Evolutionary conservation across 2,329 filamentous ascomycete species (phyloP), one percentile per base, ranked within the genome.

Genomic region (Pseudogymnoascus verrucosus): DNA sequence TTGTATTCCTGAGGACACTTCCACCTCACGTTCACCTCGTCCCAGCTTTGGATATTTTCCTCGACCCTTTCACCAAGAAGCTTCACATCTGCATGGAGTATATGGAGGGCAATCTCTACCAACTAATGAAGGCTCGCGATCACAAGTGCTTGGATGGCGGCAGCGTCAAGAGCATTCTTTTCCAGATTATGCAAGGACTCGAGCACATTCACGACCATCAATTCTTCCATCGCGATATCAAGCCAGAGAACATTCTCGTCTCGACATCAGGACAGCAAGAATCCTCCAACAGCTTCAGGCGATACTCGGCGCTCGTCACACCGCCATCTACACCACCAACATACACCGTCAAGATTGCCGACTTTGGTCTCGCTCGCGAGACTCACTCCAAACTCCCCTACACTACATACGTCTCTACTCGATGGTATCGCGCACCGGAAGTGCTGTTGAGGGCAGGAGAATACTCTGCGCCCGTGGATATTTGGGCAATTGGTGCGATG

Each of bases 211-310:
- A 99, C 78, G 89, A 93, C 39, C 91, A 98, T 78, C 86, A 90
- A 75, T 99, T 99, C 79, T 99, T 99, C 78, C 95, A 99, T 77
- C 91, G 95, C 72, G 95, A 99, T 74, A 98, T 99, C 78, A 99
- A 99, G 77, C 95, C 95, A 37, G 95, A 99, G 77, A 99, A 99
- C 76, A 99, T 99, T 65, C 84, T 99, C 26, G 93, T 99, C 7
- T 96, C 95, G 0, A 96, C 93, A 28, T 96, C 93, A 1, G 69
- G 26, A 67, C 91, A 86, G 68, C 88, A 89, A 68, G 95, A 99
- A 71, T 85, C 89, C 62, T 83, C 83, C 65, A 95, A 90, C 73
- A 88, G 93, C 0, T 97, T 98, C 79, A 88, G 91, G 74, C 85
- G 95, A 70, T 99, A 99, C 76, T 98, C 95, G 0, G 85, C 91